phyloP scores from a whole-genome alignment of 768 basidiomycete species.

The Russula foetens region DNA sequence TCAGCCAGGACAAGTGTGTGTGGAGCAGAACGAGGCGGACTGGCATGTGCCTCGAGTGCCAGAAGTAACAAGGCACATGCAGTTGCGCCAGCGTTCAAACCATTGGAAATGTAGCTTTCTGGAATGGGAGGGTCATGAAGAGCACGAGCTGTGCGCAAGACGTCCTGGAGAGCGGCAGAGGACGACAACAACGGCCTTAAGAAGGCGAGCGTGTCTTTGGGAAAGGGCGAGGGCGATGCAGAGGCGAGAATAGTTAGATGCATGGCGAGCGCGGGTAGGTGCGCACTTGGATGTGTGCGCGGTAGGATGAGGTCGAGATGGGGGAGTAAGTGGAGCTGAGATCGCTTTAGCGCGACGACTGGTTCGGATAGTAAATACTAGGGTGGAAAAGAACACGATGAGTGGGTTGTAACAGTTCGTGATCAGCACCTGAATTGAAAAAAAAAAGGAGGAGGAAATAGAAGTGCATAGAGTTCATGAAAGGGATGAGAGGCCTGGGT shows the following conservation, averaged over 20 bases:
- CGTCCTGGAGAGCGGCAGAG: slow-evolving; percentile 26
- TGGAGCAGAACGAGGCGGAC: slow-evolving; percentile 21
- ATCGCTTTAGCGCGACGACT: slow-evolving; percentile 26
- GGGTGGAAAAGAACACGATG: background rate
- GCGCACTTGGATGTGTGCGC: background rate
- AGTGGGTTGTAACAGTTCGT: background rate
- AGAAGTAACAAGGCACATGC: slow-evolving; percentile 67
- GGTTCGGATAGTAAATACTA: slow-evolving; percentile 19
- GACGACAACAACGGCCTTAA: slow-evolving; percentile 1
- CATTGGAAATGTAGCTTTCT: slow-evolving; percentile 25
- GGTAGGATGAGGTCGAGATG: slow-evolving; percentile 17
- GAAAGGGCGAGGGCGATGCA: slow-evolving; percentile 29
- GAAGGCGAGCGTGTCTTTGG: slow-evolving; percentile 4
- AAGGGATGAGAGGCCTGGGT: background rate
- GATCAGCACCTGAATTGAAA: background rate
- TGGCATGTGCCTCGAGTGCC: slow-evolving; percentile 59
- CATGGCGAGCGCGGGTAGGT: slow-evolving; percentile 26
- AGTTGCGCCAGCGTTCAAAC: background rate
- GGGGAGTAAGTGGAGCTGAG: slow-evolving; percentile 19
- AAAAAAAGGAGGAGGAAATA: background rate
- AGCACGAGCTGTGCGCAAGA: slow-evolving; percentile 36
- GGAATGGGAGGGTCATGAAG: slow-evolving; percentile 35
- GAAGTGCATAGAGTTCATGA: background rate
- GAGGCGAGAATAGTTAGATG: slow-evolving; percentile 33
- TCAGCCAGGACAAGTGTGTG: slow-evolving; percentile 23